Percentiles rank a stretch among this genome's conserved stretches.
Conservation (phyloP, 2,329 filamentous ascomycete genomes). For the Alternaria atra region DNA sequence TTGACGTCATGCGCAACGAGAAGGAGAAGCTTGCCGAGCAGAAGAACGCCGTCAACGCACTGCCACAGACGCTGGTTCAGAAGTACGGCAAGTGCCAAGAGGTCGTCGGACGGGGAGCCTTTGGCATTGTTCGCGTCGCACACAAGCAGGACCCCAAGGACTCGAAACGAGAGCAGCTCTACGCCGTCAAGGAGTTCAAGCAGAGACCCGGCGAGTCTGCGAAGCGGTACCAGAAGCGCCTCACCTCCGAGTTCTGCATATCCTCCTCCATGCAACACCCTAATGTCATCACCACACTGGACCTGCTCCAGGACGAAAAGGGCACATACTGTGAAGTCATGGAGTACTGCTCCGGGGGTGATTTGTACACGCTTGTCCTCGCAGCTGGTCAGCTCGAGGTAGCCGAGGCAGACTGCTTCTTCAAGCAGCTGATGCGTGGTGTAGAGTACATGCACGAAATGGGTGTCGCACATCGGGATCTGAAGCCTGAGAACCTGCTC, state of each 20-base stretch:
- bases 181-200: slow-evolving; percentile 97
- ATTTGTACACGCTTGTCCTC: slow-evolving; percentile 92
- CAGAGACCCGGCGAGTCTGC: slow-evolving; percentile 91
- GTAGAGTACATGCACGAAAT: slow-evolving; percentile 99
- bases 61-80: slow-evolving; percentile 82
- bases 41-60: slow-evolving; percentile 78
- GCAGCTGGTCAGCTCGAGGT: slow-evolving; percentile 92
- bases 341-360: slow-evolving; percentile 97
- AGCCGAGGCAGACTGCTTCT: slow-evolving; percentile 94
- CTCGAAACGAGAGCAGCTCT: slow-evolving; percentile 82
- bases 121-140: slow-evolving; percentile 96
- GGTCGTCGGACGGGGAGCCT: slow-evolving; percentile 92
- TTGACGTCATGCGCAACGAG: slow-evolving; percentile 89
- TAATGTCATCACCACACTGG: slow-evolving; percentile 97
- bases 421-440: slow-evolving; percentile 98
- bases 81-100: slow-evolving; percentile 99
- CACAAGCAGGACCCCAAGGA: slow-evolving; percentile 91
- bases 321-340: slow-evolving; percentile 99
- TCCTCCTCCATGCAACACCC: slow-evolving; percentile 95
- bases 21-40: slow-evolving; percentile 78
- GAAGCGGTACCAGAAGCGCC: slow-evolving; percentile 96
- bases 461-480: slow-evolving; percentile 95
- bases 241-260: slow-evolving; percentile 98
- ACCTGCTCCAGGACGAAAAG: slow-evolving; percentile 93
- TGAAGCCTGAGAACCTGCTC: slow-evolving; percentile 96